Conservation (phyloP, 768 basidiomycete genomes). For the Termitomyces sp. region DNA sequence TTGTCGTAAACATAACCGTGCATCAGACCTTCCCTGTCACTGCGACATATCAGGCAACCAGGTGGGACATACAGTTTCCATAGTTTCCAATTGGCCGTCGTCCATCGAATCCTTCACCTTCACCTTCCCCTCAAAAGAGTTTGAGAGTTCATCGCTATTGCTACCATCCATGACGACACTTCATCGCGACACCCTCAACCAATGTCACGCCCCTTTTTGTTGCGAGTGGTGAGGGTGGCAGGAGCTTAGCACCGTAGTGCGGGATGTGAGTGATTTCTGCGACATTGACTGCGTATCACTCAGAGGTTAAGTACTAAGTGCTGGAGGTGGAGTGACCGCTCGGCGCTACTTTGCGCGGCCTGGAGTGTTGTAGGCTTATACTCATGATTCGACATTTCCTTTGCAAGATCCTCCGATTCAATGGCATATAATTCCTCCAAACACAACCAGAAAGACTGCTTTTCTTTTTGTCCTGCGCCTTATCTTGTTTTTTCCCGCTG, state of each 20-base stretch:
- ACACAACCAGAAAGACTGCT: neutral
- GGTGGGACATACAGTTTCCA: conserved; percentile 11
- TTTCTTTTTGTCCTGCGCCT: too few species aligned
- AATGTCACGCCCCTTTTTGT: conserved; percentile 5
- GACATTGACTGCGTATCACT: conserved; percentile 5
- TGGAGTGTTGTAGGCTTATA: neutral
- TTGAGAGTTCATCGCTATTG: conserved; percentile 1
- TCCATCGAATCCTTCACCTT: conserved; percentile 16
- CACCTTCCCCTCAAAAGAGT: conserved; percentile 9
- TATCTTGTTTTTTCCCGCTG: too few species aligned
- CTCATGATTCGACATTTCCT: neutral
- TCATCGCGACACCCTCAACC: conserved; percentile 5
- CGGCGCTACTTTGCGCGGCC: neutral
- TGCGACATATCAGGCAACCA: conserved; percentile 3
- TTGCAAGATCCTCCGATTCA: neutral
- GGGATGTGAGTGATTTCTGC: conserved; percentile 7
- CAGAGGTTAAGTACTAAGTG: neutral
- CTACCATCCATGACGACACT: neutral
- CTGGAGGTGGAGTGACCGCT: conserved; percentile 1
- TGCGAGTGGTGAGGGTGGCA: conserved; percentile 5
- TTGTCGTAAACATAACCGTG: conserved; percentile 14
- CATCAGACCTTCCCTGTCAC: conserved; percentile 12
- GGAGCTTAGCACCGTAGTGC: neutral
- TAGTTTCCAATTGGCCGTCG: conserved; percentile 8
- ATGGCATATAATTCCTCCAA: neutral